Conservation (phyloP, 345 rosid species). For the Geranium brycei region DNA sequence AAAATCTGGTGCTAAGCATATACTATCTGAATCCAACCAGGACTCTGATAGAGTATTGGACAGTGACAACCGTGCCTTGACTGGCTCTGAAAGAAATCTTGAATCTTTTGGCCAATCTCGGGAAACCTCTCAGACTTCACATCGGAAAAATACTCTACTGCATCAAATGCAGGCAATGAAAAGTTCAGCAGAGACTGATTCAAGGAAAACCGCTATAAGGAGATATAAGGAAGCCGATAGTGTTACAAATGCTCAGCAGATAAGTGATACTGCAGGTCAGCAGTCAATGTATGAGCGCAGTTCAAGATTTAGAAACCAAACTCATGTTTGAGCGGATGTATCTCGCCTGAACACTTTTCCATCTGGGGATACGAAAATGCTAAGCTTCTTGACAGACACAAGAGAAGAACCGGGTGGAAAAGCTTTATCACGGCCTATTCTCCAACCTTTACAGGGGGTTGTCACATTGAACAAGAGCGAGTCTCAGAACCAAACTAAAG, state of each 20-base stretch:
- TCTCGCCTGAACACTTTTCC: conserved; percentile 16
- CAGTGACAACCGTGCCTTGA: conserved; percentile 9
- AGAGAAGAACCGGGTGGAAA: conserved; percentile 13
- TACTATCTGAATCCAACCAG: conserved; percentile 14
- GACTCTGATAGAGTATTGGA: conserved; percentile 12
- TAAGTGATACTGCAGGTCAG: conserved; percentile 8
- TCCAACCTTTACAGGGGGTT: conserved; percentile 17
- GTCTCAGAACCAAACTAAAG: conserved; percentile 17
- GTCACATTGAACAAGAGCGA: conserved; percentile 10
- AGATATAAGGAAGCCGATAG: background rate
- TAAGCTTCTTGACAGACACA: conserved; percentile 13
- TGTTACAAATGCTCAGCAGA: conserved; percentile 10
- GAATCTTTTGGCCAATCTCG: conserved; percentile 11
- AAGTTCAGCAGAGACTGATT: conserved; percentile 12
- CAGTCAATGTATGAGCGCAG: conserved; percentile 14
- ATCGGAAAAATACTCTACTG: conserved; percentile 15
- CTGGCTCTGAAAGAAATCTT: conserved; percentile 10
- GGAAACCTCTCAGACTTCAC: conserved; percentile 7
- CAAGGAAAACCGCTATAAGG: conserved; percentile 4
- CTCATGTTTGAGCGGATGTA: conserved; percentile 18
- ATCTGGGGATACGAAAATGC: conserved; percentile 18
- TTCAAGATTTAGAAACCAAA: conserved; percentile 13
- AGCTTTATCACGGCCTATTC: conserved; percentile 14
- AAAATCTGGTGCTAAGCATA: conserved; percentile 8
- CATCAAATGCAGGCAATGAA: conserved; percentile 25